Evolutionary conservation across 2,329 filamentous ascomycete species (phyloP).

Genomic region (Microsporum audouinii): DNA sequence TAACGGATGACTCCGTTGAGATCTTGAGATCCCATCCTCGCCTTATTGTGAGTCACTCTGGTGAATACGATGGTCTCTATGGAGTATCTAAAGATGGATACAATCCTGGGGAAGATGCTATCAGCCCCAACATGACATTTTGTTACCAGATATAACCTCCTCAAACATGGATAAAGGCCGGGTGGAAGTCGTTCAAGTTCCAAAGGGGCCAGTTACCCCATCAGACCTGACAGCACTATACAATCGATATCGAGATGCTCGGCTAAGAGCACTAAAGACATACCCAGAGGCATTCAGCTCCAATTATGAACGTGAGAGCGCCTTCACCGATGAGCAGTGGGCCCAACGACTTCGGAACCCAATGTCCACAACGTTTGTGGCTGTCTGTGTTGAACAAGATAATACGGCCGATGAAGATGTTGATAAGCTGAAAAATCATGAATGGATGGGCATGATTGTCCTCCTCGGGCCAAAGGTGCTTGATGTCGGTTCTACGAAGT

Average conservation of each 20-base stretch:
- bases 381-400: slow-evolving; percentile 10
- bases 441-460: slow-evolving; percentile 25
- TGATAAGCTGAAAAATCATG: slow-evolving; percentile 11
- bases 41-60: not conserved
- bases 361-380: slow-evolving; percentile 19
- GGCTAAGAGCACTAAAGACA: slow-evolving; percentile 20
- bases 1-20: not conserved
- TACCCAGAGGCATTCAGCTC: slow-evolving; percentile 24
- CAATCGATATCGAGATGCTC: slow-evolving; percentile 17
- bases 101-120: not conserved
- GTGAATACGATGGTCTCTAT: not conserved
- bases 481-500: not conserved
- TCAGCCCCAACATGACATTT: not conserved
- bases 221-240: slow-evolving; percentile 5
- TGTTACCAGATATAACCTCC: not conserved
- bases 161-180: not conserved
- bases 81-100: not conserved
- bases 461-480: slow-evolving; percentile 18
- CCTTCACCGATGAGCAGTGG: slow-evolving; percentile 20
- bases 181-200: slow-evolving; percentile 9
- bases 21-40: not conserved
- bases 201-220: slow-evolving; percentile 5
- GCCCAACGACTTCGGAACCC: slow-evolving; percentile 20
- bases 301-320: slow-evolving; percentile 20
- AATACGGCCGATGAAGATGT: slow-evolving; percentile 2